Conservation (phyloP, 148 eudicot species). For the Rhododendron mucronatum region DNA sequence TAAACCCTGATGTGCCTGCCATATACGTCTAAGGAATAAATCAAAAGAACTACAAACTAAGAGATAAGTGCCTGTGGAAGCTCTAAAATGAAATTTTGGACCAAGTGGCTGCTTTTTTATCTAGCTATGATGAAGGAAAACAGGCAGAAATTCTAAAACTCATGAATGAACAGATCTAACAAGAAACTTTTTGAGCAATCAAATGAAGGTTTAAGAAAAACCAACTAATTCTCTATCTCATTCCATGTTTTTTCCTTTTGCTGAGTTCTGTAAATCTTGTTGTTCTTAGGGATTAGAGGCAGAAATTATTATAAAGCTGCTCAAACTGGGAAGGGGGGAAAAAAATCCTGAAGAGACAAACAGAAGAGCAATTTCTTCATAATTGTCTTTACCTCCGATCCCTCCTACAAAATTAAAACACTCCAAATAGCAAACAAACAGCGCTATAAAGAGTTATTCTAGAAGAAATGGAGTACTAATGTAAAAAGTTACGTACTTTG, state of each 20-base stretch:
- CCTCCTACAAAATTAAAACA: neutral
- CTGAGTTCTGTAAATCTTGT: neutral
- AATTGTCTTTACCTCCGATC: neutral
- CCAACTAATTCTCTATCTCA: neutral
- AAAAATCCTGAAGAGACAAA: neutral
- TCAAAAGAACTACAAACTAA: neutral
- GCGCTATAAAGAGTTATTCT: neutral
- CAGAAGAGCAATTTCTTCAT: neutral
- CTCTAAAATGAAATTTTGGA: neutral
- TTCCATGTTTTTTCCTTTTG: neutral
- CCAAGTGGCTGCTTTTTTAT: neutral
- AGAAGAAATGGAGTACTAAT: neutral
- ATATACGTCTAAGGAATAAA: constrained; percentile 2
- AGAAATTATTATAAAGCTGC: neutral
- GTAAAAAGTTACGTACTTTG: constrained; percentile 43
- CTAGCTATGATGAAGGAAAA: neutral
- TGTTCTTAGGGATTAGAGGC: neutral
- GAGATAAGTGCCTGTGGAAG: neutral
- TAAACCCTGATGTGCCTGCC: constrained; percentile 80
- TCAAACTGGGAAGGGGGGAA: neutral
- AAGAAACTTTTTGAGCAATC: neutral
- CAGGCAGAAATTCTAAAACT: neutral
- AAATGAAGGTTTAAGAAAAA: neutral
- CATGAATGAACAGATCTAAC: neutral
- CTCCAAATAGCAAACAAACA: neutral